Evolutionary conservation across 805 yeast species (phyloP), one percentile per base, ranked within the genome.

Genomic region (Kluyveromyces wickerhamii): DNA sequence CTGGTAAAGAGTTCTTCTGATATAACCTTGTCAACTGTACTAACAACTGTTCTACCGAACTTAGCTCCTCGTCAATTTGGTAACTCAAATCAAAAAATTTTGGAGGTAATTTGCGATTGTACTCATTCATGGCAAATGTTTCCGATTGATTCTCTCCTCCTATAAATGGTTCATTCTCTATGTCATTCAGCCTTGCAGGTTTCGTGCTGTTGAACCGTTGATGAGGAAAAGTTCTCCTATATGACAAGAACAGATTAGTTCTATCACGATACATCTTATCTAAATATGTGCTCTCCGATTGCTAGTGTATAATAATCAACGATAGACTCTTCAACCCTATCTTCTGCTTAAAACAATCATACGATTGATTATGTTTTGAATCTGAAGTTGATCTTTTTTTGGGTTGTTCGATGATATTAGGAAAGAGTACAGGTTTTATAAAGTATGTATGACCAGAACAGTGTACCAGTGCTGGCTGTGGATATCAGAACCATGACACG

Each of bases 221-320:
- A 45, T 87, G 87, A 0, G 95, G 94, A 38, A 79, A 80, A 8
- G 97, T 87, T 40, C 92, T 75, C 43, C 98, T 74, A 54, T 83
- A 89, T 29, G 96, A 86, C 15, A 87, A 65, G 58, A 70, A 89
- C 44, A 89, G 69, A 52, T 88, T 89, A n/a, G 98, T 92, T 56
- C 96, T 69, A 61, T 92, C 97, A 56, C 97, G 71, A 52, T 82
- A 84, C 96, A 89, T 86, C 21, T 22, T 21, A n/a, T n/a, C n/a
- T n/a, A n/a, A n/a, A n/a, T n/a, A n/a, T n/a, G n/a, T n/a, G n/a
- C n/a, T n/a, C n/a, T n/a, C n/a, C n/a, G n/a, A n/a, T n/a, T n/a
- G n/a, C n/a, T n/a, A n/a, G n/a, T n/a, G n/a, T n/a, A n/a, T n/a
- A n/a, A n/a, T n/a, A n/a, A n/a, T n/a, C n/a, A n/a, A n/a, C n/a